Percentiles rank a stretch among this genome's conserved stretches.
These are phyloP conservation scores for Trichoderma asperellum DNA, from an alignment of 2,329 filamentous ascomycete species.

Conservation along the genomic window DNA sequence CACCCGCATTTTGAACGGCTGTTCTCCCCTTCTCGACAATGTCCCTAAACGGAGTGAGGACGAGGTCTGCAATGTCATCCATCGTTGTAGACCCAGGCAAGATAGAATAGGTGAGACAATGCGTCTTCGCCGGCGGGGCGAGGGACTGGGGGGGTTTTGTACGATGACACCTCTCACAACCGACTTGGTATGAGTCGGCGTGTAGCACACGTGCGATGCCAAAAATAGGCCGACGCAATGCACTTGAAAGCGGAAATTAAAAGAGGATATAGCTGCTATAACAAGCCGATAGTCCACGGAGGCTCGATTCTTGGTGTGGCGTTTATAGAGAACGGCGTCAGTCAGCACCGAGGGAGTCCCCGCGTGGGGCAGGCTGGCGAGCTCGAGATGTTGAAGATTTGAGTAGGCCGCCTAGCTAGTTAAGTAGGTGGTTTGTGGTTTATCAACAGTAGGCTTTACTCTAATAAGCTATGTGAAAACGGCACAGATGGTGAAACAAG, in stretches of 20 bases:
- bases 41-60: constrained; percentile 56
- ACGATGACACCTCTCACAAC: neutral
- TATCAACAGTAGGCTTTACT: neutral
- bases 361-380: constrained; percentile 1
- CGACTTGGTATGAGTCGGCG: neutral
- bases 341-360: constrained; percentile 7
- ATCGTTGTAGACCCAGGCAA: constrained; percentile 35
- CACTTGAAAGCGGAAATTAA: constrained; percentile 17
- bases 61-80: constrained; percentile 49
- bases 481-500: neutral
- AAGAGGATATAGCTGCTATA: constrained; percentile 24
- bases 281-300: constrained; percentile 13
- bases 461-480: neutral
- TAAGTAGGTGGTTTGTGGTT: neutral
- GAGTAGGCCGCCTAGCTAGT: neutral
- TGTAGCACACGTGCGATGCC: constrained; percentile 16
- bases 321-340: constrained; percentile 5
- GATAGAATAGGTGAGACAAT: constrained; percentile 5
- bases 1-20: constrained; percentile 53
- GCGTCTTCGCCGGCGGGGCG: constrained; percentile 13
- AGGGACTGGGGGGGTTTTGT: constrained; percentile 16
- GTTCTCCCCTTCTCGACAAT: constrained; percentile 55
- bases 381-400: neutral
- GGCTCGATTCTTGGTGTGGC: constrained; percentile 19
- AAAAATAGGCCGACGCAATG: neutral